Conservation (phyloP, 2,329 filamentous ascomycete genomes). For the Aspergillus carbonarius region DNA sequence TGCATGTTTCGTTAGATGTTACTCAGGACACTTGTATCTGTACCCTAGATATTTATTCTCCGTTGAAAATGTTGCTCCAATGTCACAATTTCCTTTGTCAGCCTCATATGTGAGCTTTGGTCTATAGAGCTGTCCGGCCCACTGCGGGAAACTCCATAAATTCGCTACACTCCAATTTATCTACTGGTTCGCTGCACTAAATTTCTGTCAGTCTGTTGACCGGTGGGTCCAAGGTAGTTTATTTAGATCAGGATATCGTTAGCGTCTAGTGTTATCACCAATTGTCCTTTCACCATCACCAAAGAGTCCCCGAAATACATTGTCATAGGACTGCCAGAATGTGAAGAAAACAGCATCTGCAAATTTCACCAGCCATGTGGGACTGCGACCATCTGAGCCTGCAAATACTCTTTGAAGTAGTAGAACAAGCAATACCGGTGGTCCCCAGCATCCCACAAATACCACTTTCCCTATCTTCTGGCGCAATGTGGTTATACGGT, state of each 20-base stretch:
- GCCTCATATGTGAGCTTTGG: conserved; percentile 8
- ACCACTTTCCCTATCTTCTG: conserved; percentile 67
- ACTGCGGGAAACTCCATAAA: background rate
- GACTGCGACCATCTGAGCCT: conserved; percentile 66
- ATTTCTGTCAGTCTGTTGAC: background rate
- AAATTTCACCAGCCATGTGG: conserved; percentile 62
- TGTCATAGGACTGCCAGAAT: conserved; percentile 67
- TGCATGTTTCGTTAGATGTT: conserved; percentile 41
- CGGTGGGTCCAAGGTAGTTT: background rate
- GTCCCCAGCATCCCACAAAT: conserved; percentile 61
- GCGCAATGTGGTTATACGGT: conserved; percentile 63
- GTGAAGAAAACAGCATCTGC: conserved; percentile 55
- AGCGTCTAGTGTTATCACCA: conserved; percentile 1
- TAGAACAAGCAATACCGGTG: conserved; percentile 57
- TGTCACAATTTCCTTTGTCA: conserved; percentile 41
- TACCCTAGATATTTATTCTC: conserved; percentile 44
- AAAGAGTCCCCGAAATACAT: conserved; percentile 64
- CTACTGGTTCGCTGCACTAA: background rate
- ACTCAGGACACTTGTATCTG: conserved; percentile 43
- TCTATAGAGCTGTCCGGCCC: background rate
- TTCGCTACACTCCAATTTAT: background rate
- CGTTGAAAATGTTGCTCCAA: conserved; percentile 40
- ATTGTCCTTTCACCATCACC: conserved; percentile 79
- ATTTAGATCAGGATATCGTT: background rate
- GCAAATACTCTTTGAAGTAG: conserved; percentile 49